A percentile compares a stretch with the other conserved stretches of the same genome.
Evolutionary conservation across 768 basidiomycete genomes (phyloP).

Genomic region (Paxillus ammoniavirescens): DNA sequence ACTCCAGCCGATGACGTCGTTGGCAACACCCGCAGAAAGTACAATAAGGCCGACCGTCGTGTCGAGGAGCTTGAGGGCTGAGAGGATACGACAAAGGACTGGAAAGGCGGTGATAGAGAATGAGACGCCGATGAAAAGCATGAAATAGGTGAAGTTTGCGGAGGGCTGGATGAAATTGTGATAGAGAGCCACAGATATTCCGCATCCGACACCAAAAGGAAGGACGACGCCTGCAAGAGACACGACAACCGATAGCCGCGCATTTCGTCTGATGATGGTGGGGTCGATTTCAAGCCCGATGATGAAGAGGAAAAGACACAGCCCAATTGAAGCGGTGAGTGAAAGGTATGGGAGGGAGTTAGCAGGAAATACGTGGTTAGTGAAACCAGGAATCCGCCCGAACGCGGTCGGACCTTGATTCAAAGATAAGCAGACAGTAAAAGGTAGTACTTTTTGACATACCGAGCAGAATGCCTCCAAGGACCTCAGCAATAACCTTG

Average conservation of each 20-base stretch:
- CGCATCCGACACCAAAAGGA: constrained; percentile 87
- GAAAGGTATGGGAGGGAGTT: constrained; percentile 72
- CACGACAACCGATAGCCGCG: constrained; percentile 61
- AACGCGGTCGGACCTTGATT: constrained; percentile 48
- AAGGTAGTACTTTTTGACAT: constrained; percentile 29
- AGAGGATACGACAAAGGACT: constrained; percentile 85
- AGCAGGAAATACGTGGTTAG: constrained; percentile 78
- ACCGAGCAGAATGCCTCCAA: constrained; percentile 87
- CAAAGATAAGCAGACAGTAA: constrained; percentile 50
- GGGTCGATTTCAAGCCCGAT: constrained; percentile 92
- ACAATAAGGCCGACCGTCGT: constrained; percentile 93
- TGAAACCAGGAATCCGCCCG: constrained; percentile 88
- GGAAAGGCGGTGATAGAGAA: constrained; percentile 89
- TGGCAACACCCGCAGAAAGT: constrained; percentile 88
- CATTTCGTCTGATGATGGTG: constrained; percentile 74
- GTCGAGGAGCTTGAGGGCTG: constrained; percentile 86
- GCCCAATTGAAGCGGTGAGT: constrained; percentile 86
- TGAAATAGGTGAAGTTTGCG: constrained; percentile 79
- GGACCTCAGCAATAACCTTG: constrained; percentile 89
- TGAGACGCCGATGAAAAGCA: constrained; percentile 92
- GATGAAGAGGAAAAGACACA: constrained; percentile 88
- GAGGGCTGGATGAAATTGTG: constrained; percentile 60
- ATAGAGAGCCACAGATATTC: constrained; percentile 71
- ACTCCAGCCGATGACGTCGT: constrained; percentile 87
- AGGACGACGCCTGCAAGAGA: constrained; percentile 80